phyloP scores from a whole-genome alignment of 306 rosid genomes.

The Rubus idaeus region DNA sequence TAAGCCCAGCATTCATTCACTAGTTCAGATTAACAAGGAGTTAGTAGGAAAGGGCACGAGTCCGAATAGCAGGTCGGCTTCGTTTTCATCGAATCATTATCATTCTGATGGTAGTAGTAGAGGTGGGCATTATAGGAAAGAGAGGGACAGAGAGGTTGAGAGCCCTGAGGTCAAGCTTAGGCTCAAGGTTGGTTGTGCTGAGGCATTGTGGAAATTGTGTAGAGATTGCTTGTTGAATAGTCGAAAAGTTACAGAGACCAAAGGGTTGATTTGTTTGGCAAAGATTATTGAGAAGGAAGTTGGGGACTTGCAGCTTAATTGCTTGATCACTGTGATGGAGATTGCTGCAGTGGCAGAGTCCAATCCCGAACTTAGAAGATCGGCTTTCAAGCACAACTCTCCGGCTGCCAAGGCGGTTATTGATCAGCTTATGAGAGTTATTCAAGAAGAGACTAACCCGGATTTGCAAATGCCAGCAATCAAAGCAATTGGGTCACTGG shows the following conservation, averaged over 20 bases:
- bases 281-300: conserved; percentile 64
- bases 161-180: conserved; percentile 49
- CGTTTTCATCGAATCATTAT: conserved; percentile 27
- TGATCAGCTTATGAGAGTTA: conserved; percentile 73
- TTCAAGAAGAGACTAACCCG: conserved; percentile 38
- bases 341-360: conserved; percentile 65
- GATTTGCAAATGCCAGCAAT: conserved; percentile 62
- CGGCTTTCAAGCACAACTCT: conserved; percentile 67
- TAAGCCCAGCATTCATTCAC: conserved; percentile 50
- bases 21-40: conserved; percentile 49
- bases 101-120: conserved; percentile 58
- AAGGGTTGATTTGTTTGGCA: conserved; percentile 86
- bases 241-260: conserved; percentile 70
- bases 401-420: conserved; percentile 70
- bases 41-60: conserved; percentile 12
- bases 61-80: conserved; percentile 10
- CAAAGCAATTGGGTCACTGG: conserved; percentile 74
- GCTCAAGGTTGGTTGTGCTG: conserved; percentile 64
- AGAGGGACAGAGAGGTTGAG: conserved; percentile 61
- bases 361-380: conserved; percentile 64
- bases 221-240: conserved; percentile 49
- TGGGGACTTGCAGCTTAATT: conserved; percentile 62
- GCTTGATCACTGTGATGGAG: conserved; percentile 86
- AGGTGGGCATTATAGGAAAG: conserved; percentile 50
- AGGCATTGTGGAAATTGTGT: conserved; percentile 84